phyloP scores from a whole-genome alignment of 495 filamentous ascomycete genomes.

The Aspergillus leporis region DNA sequence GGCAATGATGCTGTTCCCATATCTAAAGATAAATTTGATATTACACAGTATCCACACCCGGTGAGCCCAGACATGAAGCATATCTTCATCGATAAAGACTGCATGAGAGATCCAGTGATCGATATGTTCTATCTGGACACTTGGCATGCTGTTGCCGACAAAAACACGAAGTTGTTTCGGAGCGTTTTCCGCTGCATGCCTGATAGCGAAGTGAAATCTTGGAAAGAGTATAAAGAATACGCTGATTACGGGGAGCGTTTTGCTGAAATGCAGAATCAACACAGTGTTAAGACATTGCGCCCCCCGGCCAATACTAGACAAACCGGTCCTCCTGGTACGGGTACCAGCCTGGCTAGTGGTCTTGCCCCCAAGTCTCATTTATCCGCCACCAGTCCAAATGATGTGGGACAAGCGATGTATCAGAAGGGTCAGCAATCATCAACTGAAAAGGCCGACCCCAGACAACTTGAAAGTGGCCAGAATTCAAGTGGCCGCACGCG shows the following conservation, averaged over 20 bases:
- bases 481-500: conserved; percentile 23
- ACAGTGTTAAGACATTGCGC: conserved; percentile 37
- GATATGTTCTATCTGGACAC: conserved; percentile 81
- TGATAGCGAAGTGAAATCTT: conserved; percentile 88
- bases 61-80: conserved; percentile 66
- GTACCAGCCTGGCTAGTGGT: conserved; percentile 19
- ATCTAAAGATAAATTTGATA: conserved; percentile 44
- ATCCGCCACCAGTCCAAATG: conserved; percentile 19
- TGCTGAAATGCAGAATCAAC: conserved; percentile 63
- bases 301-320: conserved; percentile 36
- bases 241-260: conserved; percentile 77
- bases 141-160: conserved; percentile 85
- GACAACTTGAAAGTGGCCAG: conserved; percentile 5
- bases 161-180: conserved; percentile 92
- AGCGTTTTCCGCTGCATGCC: conserved; percentile 96
- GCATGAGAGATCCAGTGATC: conserved; percentile 81
- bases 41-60: conserved; percentile 50
- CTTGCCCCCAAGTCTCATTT: conserved; percentile 24
- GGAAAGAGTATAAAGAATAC: conserved; percentile 93
- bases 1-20: conserved; percentile 51
- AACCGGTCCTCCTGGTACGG: conserved; percentile 46
- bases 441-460: conserved; percentile 29
- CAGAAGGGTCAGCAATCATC: conserved; percentile 24
- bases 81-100: conserved; percentile 63
- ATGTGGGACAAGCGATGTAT: conserved; percentile 23